Evolutionary conservation across 352 stramenopile species (phyloP), one percentile per base, ranked within the genome.

Genomic region (Aphanomyces invadans): DNA sequence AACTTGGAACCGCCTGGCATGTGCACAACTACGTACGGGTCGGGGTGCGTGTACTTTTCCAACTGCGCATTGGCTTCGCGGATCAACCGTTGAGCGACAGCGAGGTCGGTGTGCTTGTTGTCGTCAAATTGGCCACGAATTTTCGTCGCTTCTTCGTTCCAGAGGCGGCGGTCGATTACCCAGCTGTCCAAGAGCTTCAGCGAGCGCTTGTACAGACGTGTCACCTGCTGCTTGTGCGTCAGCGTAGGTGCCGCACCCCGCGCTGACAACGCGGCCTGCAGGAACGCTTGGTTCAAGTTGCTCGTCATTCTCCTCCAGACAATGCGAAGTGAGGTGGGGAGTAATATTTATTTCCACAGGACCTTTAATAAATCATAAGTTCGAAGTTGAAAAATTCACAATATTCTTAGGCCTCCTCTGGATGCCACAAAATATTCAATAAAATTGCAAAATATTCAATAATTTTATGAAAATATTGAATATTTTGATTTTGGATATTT

Each of bases 1-100:
- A 98, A 99, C 60, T 97, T 92, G 68, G 90, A 95, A 61, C 97
- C 97, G 48, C 97, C 97, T 9, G 97, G 97, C 96, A 99, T 99
- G 84, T 97, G 97, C 69, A 97, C 92, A 69, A 95, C 89, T 60
- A 97, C 92, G 78, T 99, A 99, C 53, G 82, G 89, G 81, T 99
- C 96, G 39, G 96, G 96, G 76, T 99, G 96, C 69, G 87, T 97
- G 77, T 96, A 95, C 65, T 96, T 76, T 62, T 88, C 88, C 48
- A 98, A 70, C 78, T 98, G 90, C 56, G 96, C 87, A 73, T 98
- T 77, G 48, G 83, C 95, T 69, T 97, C 92, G 62, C 95, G 74
- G 66, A 97, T 76, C 52, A 94, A 70, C n/a, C 84, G 80, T 75
- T 91, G 90, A 19, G 81, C 77, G 17, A 86, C 74, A 32, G 86